Base-by-base conservation (phyloP, 1,284 basidiomycete species). In the Tylopilus sp. region DNA sequence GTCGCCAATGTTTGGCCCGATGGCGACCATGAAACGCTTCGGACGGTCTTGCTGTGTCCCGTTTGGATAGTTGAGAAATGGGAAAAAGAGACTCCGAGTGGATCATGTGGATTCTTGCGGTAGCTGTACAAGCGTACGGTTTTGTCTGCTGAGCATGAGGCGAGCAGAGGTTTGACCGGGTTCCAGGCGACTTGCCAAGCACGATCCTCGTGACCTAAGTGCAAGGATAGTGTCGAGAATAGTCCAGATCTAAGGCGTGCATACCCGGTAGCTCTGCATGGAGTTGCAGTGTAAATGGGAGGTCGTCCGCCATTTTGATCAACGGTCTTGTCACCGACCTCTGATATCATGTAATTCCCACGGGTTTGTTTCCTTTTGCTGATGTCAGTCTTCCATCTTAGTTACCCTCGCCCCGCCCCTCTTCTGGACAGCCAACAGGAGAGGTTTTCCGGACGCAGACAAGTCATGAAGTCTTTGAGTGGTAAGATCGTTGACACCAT, bases 181-280 rank as follows among this genome's bases (percentile, higher is more conserved):
- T 98, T 99, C 95, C 97, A 99, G 10, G 95, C 91, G 38, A 96
- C 84, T 66, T 91, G 84, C 97, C 97, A 99, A 24, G 90, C 94
- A 57, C 94, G 88, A 69, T 96, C 95, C 57, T 91, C 86, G 80
- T 98, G 96, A 1, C 94, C 95, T 87, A 73, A 26, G 60, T 12
- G 24, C 49, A 24, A 54, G 49, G 4, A 15, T 32, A 5, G 47
- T 52, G 38, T 39, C 16, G 8, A 18, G 8, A 2, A 38, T 47
- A 12, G 16, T 12, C 32, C 53, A 10, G 9, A 39, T 33, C 29
- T 29, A 29, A 29, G 19, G 22, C 4, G 38, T 7, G 15, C 63
- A 3, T 62, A 80, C 80, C 80, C 74, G 67, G 68, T 36, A 81
- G 69, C 38, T 81, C 77, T 3, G 73, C 67, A n/a, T 70, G 59